Conservation (phyloP, 2,329 filamentous ascomycete genomes). For the Corinectria fuckeliana region DNA sequence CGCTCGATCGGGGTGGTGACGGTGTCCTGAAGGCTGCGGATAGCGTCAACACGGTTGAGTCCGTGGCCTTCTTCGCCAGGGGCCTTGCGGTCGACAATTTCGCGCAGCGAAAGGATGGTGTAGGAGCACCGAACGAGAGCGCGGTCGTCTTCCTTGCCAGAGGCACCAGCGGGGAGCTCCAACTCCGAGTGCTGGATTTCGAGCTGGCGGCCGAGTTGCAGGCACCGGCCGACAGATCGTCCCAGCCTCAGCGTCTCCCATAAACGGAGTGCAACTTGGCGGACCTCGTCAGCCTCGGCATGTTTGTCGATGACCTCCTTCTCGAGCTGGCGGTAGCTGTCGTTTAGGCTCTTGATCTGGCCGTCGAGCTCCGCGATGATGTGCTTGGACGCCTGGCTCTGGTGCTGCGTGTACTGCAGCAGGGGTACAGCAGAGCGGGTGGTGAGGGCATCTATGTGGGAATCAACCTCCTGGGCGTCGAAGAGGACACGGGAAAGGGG, state of each 20-base stretch:
- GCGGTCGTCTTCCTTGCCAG: constrained; percentile 72
- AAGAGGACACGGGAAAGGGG: constrained; percentile 93
- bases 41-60: constrained; percentile 74
- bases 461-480: constrained; percentile 96
- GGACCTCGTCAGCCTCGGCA: constrained; percentile 83
- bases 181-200: constrained; percentile 82
- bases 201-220: constrained; percentile 84
- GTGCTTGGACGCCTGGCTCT: constrained; percentile 73
- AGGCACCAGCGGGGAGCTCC: constrained; percentile 38
- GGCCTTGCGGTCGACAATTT: constrained; percentile 71
- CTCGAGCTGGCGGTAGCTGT: constrained; percentile 85
- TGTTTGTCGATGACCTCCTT: constrained; percentile 87
- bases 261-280: constrained; percentile 76
- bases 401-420: constrained; percentile 76
- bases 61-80: constrained; percentile 78
- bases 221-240: constrained; percentile 76
- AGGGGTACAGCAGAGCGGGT: constrained; percentile 84
- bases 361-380: constrained; percentile 80
- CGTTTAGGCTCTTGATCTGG: constrained; percentile 80
- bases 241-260: constrained; percentile 82
- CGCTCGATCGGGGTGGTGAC: constrained; percentile 76
- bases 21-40: constrained; percentile 73
- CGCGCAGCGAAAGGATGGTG: constrained; percentile 77
- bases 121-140: constrained; percentile 83
- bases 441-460: constrained; percentile 89